Evolutionary conservation across 306 rosid species (phyloP).

Genomic region (Adenanthera pavonina): DNA sequence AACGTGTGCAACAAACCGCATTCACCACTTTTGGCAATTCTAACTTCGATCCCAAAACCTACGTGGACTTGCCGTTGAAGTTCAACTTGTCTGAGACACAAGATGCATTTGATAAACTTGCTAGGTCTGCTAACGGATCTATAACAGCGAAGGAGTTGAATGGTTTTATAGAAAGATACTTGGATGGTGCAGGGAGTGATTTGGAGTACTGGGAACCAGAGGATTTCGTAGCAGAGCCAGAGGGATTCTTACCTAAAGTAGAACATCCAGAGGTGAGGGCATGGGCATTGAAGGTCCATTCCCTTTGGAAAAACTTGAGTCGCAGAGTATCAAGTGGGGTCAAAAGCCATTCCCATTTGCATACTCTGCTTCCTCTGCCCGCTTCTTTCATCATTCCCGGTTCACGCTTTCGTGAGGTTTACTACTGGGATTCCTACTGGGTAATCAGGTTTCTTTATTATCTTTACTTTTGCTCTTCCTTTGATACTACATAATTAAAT

Average conservation of each 20-base stretch:
- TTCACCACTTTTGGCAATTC: conserved; percentile 46
- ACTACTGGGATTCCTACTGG: conserved; percentile 99
- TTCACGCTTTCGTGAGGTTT: conserved; percentile 81
- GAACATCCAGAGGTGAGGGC: conserved; percentile 61
- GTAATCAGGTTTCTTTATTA: conserved; percentile 60
- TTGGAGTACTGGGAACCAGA: conserved; percentile 58
- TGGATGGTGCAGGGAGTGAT: conserved; percentile 74
- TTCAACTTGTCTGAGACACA: conserved; percentile 46
- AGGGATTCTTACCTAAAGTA: conserved; percentile 71
- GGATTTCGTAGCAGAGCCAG: conserved; percentile 66
- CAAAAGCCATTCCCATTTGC: conserved; percentile 49
- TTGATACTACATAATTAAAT: background rate
- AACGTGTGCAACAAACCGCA: conserved; percentile 64
- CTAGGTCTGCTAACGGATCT: conserved; percentile 42
- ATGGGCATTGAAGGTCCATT: conserved; percentile 83
- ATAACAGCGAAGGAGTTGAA: conserved; percentile 45
- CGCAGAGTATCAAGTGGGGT: conserved; percentile 57
- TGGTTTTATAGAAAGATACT: conserved; percentile 43
- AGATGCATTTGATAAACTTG: conserved; percentile 58
- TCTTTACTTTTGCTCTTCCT: background rate
- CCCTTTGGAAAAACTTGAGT: conserved; percentile 76
- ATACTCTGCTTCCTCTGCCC: conserved; percentile 79
- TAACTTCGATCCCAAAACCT: conserved; percentile 71
- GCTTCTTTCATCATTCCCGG: conserved; percentile 66
- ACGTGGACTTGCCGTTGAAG: conserved; percentile 77